Evolutionary conservation across 495 filamentous ascomycete genomes (phyloP), one percentile per base, ranked within the genome.

Genomic region (Penicillium roqueforti): DNA sequence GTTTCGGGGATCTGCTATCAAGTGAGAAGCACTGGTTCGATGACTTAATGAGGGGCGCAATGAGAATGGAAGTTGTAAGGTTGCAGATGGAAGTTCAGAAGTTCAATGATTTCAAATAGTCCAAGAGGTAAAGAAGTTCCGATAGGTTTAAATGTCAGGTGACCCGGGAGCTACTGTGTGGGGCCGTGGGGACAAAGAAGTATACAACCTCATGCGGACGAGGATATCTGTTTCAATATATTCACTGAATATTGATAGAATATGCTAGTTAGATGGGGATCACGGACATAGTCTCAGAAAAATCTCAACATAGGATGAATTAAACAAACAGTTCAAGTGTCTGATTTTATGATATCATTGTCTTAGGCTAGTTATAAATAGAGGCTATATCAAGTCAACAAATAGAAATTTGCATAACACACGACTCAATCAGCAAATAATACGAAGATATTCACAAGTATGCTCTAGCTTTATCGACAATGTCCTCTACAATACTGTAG

Each of bases 131-230:
- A n/a, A 4, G 2, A 23, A 23, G 22, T 23, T 23, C 22, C 2
- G 22, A 29, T 11, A 10, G 41, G 31, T 23, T 51, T 29, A 16
- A 22, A 43, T 20, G 49, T 51, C 47, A 49, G n/a, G 47, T 49
- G 47, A 49, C 25, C 34, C 0, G 20, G 47, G 34, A 49, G 47
- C 47, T 49, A 38, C 32, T 29, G n/a, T 26, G 47, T 38, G 47
- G 47, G 47, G 32, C 32, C 16, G 47, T 36, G 31, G 47, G n/a
- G 47, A 37, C 47, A 26, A 56, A 62, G 62, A 44, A 28, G 25
- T 44, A 44, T 44, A 28, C 14, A 44, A 28, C 7, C 18, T 13
- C 6, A 31, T 31, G 28, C 3, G 1, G 9, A 6, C 1, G 4
- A 34, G 13, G 32, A 34, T 34, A 34, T n/a, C 13, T 34, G 13